A percentile compares a stretch with the other conserved stretches of the same genome.
Evolutionary conservation across 352 stramenopile genomes (phyloP).

Genomic region (Globisporangium apiculatum): DNA sequence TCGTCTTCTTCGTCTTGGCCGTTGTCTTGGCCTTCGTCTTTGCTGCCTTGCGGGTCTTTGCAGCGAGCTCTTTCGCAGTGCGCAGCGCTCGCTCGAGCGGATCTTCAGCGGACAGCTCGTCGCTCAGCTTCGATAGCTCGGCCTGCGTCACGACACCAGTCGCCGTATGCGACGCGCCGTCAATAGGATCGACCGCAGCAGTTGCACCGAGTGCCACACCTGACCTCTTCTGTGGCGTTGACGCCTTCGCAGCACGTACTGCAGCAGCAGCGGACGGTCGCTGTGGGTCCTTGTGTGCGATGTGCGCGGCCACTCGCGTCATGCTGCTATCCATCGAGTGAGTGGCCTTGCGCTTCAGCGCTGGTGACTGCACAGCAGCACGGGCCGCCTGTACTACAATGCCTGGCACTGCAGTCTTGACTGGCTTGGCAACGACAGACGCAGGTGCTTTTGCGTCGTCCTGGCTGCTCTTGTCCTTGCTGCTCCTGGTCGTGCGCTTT

Average conservation of each 20-base stretch:
- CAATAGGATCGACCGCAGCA: background rate
- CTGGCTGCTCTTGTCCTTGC: constrained; percentile 1
- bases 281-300: no score
- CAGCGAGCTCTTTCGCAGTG: constrained; percentile 14
- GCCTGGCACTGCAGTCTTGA: background rate
- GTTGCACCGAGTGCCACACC: no score
- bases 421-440: background rate
- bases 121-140: constrained; percentile 5
- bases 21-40: constrained; percentile 10
- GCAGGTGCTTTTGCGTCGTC: background rate
- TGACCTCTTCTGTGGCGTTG: no score
- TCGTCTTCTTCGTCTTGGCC: constrained; percentile 6
- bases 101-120: constrained; percentile 13
- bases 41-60: constrained; percentile 13
- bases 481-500: constrained; percentile 3
- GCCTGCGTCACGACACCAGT: constrained; percentile 10
- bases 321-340: background rate
- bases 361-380: background rate
- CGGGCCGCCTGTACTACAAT: background rate
- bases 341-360: background rate
- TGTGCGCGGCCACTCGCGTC: background rate
- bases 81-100: constrained; percentile 28
- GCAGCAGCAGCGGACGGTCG: no score
- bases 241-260: no score
- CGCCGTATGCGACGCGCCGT: background rate